Evolutionary conservation across 2,329 filamentous ascomycete species (phyloP), one percentile per base, ranked within the genome.

Genomic region (Alternaria gansuensis): DNA sequence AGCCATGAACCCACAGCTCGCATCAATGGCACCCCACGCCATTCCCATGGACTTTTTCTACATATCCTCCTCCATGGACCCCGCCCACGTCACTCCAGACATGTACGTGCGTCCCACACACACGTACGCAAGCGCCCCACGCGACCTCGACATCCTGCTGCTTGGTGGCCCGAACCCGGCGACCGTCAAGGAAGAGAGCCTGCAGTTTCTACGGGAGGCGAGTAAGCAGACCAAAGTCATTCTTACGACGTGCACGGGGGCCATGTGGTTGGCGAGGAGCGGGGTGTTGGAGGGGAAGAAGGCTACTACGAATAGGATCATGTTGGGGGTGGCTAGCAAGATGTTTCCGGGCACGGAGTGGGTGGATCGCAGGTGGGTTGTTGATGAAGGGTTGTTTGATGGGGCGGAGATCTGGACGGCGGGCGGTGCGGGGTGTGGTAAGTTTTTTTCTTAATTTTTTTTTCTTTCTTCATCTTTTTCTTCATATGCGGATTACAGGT

Each of bases 141-240:
- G 77, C 5, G 78, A 81, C 43, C 69, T 81, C 6, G 79, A 81
- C 34, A 76, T 81, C 34, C 60, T 81, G 2, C 37, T 81, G 29
- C 64, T 78, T 10, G 79, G 78, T 45, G 79, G 79, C 0, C 75
- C 78, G 5, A 51, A 73, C 23, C 75, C 69, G 0, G 58, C 28
- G 4, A 68, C 67, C 4, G 74, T 77, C 3, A 71, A 75, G 1
- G 68, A 75, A 7, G 66, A 64, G 11, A 79, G 78, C 24, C 64
- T 77, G 28, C 63, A 57, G 31, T 80, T 78, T 59, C 64, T 81
- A 56, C 63, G 66, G 17, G 76, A 80, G 61, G 78, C 77, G 3
- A 77, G 68, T 46, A 46, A 58, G 54, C 67, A 69, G 69, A 78
- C 77, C 6, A 72, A 68, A 26, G 67, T 74, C 24, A 77, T 78